A percentile compares a stretch with the other conserved stretches of the same genome.
These are phyloP conservation scores for Herpetomonas tarakana DNA, from an alignment of 208 protist species.

Conservation along the genomic window DNA sequence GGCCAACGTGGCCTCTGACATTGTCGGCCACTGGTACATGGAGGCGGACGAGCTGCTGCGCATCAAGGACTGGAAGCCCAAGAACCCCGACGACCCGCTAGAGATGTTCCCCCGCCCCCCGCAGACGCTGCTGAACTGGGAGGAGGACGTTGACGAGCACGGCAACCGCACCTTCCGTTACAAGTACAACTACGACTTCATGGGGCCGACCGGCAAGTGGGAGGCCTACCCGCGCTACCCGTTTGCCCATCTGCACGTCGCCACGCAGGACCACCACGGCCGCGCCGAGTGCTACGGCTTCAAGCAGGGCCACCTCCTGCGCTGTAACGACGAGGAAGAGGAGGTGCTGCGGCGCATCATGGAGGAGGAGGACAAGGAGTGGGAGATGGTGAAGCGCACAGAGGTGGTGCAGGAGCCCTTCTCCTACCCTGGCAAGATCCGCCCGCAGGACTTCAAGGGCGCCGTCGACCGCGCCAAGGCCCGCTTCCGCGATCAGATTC, in stretches of 20 bases:
- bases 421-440: constrained; percentile 89
- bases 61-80: constrained; percentile 89
- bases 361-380: constrained; percentile 90
- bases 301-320: constrained; percentile 86
- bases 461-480: constrained; percentile 87
- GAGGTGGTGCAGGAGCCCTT: constrained; percentile 90
- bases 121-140: constrained; percentile 81
- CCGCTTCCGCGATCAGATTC: constrained; percentile 78
- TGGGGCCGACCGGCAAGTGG: constrained; percentile 85
- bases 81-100: constrained; percentile 82
- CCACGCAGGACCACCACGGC: constrained; percentile 73
- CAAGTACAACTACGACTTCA: constrained; percentile 89
- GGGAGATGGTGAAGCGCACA: constrained; percentile 91
- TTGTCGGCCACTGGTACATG: constrained; percentile 91
- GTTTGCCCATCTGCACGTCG: constrained; percentile 80
- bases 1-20: constrained; percentile 72
- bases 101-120: constrained; percentile 90
- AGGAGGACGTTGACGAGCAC: constrained; percentile 88
- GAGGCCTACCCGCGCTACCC: constrained; percentile 88
- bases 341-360: constrained; percentile 89
- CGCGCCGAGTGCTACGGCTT: constrained; percentile 85
- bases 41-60: constrained; percentile 86
- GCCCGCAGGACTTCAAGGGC: constrained; percentile 75
- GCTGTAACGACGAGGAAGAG: constrained; percentile 85
- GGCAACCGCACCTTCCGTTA: constrained; percentile 90